A percentile compares a stretch with the other conserved stretches of the same genome.
These are phyloP conservation scores for Gymnopilus junonius DNA, from an alignment of 768 basidiomycete genomes.

Conservation along the genomic window DNA sequence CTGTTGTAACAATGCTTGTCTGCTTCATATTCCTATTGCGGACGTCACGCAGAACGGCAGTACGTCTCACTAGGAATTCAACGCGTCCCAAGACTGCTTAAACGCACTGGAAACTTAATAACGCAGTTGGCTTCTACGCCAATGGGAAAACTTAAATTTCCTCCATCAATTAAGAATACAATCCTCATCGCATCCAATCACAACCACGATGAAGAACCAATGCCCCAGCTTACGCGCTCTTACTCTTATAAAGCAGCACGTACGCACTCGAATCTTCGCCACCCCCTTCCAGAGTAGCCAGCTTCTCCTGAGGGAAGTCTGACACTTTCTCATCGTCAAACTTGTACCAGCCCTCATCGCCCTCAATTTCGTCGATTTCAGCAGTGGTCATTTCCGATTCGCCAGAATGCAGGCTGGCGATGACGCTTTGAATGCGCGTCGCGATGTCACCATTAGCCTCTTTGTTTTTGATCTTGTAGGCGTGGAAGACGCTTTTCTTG, in stretches of 20 bases:
- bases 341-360: conserved; percentile 91
- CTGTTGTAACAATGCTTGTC: conserved; percentile 39
- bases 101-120: not conserved
- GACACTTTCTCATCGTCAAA: conserved; percentile 97
- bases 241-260: conserved; percentile 83
- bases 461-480: conserved; percentile 28
- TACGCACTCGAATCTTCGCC: conserved; percentile 91
- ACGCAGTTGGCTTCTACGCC: not conserved
- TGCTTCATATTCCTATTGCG: conserved; percentile 43
- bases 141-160: not conserved
- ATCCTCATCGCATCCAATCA: not conserved
- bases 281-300: conserved; percentile 86
- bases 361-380: conserved; percentile 50
- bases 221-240: conserved; percentile 29
- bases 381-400: conserved; percentile 25
- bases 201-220: not conserved
- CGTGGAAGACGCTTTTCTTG: conserved; percentile 74
- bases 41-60: conserved; percentile 26
- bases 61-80: conserved; percentile 5
- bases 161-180: not conserved
- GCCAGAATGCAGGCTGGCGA: not conserved
- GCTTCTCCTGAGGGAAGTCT: conserved; percentile 82
- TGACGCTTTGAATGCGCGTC: not conserved
- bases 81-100: conserved; percentile 12
- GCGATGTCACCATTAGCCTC: not conserved